Percentiles rank a stretch among this genome's conserved stretches.
Conservation (phyloP, 2,329 filamentous ascomycete genomes). For the Neoscytalidium dimidiatum region DNA sequence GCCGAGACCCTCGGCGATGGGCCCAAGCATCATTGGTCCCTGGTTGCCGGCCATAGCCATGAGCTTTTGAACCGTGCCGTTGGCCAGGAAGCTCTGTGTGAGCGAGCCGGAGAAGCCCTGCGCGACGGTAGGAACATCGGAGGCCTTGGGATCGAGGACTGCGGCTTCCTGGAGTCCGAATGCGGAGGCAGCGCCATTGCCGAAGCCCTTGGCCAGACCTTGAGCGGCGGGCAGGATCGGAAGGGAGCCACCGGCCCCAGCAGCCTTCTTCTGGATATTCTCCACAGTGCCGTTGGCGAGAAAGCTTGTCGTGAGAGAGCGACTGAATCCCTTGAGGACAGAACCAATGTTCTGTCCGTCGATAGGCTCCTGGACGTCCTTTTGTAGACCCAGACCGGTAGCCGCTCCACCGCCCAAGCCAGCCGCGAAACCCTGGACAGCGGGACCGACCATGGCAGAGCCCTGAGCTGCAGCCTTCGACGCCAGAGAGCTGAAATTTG, state of each 20-base stretch:
- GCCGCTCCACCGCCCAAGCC: slow-evolving; percentile 1
- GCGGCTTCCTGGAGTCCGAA: not conserved
- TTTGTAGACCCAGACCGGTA: slow-evolving; percentile 3
- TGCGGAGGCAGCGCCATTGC: not conserved
- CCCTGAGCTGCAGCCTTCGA: not conserved
- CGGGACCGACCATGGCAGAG: not conserved
- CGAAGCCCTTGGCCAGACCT: slow-evolving; percentile 7
- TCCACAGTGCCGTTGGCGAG: slow-evolving; percentile 3
- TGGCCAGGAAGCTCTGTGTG: slow-evolving; percentile 8
- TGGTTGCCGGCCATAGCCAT: not conserved
- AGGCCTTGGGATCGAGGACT: not conserved
- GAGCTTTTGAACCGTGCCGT: not conserved
- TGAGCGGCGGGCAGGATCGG: not conserved
- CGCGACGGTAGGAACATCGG: not conserved
- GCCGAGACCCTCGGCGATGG: slow-evolving; percentile 1
- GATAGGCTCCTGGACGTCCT: not conserved
- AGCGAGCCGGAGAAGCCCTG: not conserved
- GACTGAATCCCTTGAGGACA: slow-evolving; percentile 3
- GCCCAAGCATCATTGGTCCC: not conserved
- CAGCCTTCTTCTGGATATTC: not conserved
- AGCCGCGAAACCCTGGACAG: not conserved
- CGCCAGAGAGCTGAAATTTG: not conserved
- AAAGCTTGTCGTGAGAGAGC: slow-evolving; percentile 6
- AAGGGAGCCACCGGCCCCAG: not conserved
- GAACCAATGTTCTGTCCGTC: not conserved